Conservation (phyloP, 192 early-diverging fungal genomes). For the Umbelopsis sp. region DNA sequence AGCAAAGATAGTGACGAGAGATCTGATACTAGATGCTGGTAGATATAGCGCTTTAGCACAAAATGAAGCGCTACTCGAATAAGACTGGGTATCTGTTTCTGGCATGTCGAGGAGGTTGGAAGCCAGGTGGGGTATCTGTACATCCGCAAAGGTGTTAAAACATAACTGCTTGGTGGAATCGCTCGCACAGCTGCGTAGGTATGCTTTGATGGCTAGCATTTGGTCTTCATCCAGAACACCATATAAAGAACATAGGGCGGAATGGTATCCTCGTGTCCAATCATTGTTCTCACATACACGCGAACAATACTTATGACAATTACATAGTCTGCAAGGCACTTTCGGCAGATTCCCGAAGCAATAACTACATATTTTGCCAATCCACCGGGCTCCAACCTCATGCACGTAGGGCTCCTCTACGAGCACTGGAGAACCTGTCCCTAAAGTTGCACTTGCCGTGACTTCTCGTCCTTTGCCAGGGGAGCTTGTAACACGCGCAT, state of each 20-base stretch:
- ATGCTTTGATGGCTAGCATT: background rate
- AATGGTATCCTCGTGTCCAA: background rate
- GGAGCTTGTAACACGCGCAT: background rate
- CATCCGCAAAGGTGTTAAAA: background rate
- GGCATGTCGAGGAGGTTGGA: background rate
- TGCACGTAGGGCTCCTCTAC: background rate
- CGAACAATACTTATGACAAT: background rate
- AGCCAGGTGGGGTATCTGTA: background rate
- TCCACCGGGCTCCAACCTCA: constrained; percentile 1
- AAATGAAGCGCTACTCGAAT: background rate
- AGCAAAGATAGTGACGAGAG: background rate
- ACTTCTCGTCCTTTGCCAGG: background rate
- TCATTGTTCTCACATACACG: background rate
- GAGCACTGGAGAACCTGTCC: background rate
- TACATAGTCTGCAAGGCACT: background rate
- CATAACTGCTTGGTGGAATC: background rate
- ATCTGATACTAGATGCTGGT: background rate
- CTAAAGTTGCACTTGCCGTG: background rate
- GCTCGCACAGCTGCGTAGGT: background rate
- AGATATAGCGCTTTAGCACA: background rate
- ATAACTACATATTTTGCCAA: background rate
- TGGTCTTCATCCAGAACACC: background rate
- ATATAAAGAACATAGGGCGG: background rate
- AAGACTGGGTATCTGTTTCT: background rate
- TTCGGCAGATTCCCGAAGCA: background rate